Conservation (phyloP, 441 rosid genomes). For the Brassica balearica region DNA sequence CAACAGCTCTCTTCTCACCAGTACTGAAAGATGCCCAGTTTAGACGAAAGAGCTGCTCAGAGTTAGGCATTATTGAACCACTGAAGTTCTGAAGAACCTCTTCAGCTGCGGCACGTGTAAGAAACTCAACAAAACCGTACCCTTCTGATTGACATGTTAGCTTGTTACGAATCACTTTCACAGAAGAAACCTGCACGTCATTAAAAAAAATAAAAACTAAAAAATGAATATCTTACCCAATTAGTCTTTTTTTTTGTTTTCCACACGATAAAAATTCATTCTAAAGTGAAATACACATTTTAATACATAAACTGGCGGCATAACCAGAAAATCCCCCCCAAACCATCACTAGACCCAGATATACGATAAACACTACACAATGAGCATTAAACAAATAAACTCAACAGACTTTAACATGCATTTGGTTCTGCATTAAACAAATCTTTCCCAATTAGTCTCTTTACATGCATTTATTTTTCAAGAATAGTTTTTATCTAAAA, state of each 20-base stretch:
- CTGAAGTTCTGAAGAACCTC: slow-evolving; percentile 67
- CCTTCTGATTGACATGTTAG: slow-evolving; percentile 75
- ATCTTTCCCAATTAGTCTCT: not conserved
- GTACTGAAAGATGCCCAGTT: slow-evolving; percentile 82
- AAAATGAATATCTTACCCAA: not conserved
- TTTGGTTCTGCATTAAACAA: too few relatives aligned
- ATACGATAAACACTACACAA: too few relatives aligned
- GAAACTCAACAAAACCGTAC: slow-evolving; percentile 77
- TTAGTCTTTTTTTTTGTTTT: too few relatives aligned
- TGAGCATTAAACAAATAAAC: too few relatives aligned
- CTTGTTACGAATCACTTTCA: slow-evolving; percentile 77
- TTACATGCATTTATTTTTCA: not conserved
- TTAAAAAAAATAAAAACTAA: not conserved
- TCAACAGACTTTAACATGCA: too few relatives aligned
- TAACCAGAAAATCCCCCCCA: too few relatives aligned
- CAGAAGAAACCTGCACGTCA: slow-evolving; percentile 56
- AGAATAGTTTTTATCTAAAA: slow-evolving; percentile 29
- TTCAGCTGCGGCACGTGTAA: slow-evolving; percentile 66
- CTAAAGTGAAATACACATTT: too few relatives aligned
- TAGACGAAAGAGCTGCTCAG: slow-evolving; percentile 74
- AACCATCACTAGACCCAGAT: too few relatives aligned
- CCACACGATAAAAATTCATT: too few relatives aligned
- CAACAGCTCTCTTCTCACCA: slow-evolving; percentile 62
- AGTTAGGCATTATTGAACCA: slow-evolving; percentile 69
- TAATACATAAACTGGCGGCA: too few relatives aligned